phyloP scores from a whole-genome alignment of 1,284 basidiomycete genomes.

The Psilocybe mexicana region DNA sequence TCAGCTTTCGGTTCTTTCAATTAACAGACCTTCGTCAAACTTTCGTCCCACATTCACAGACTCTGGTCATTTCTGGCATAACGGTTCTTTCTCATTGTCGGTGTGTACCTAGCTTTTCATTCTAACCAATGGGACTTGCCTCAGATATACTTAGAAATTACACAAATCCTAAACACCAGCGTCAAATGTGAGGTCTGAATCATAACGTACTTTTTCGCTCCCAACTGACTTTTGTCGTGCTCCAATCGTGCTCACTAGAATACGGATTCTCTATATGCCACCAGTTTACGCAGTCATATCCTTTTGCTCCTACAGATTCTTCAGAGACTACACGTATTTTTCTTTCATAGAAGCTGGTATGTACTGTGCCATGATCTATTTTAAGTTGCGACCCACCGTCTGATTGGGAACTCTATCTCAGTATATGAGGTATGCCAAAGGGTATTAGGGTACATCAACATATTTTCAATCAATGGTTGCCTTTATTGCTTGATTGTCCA shows the following conservation, averaged over 20 bases:
- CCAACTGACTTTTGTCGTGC: background rate
- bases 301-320: constrained; percentile 86
- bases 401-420: background rate
- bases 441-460: background rate
- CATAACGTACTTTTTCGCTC: background rate
- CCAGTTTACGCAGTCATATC: constrained; percentile 83
- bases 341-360: constrained; percentile 70
- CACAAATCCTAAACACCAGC: constrained; percentile 65
- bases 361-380: constrained; percentile 20
- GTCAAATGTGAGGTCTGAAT: constrained; percentile 62
- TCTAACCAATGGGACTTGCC: background rate
- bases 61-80: constrained; percentile 56
- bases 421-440: constrained; percentile 12
- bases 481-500: constrained; percentile 25
- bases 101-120: constrained; percentile 37
- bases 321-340: constrained; percentile 82
- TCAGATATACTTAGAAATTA: constrained; percentile 52
- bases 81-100: constrained; percentile 59
- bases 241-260: constrained; percentile 34
- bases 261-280: constrained; percentile 81
- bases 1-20: background rate
- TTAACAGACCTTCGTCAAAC: background rate
- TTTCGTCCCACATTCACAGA: constrained; percentile 37
- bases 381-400: background rate
- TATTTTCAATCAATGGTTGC: too few species aligned